These are phyloP conservation scores for Aspergillus ochraceus DNA, from an alignment of 2,329 filamentous ascomycete genomes.

Conservation along the genomic window DNA sequence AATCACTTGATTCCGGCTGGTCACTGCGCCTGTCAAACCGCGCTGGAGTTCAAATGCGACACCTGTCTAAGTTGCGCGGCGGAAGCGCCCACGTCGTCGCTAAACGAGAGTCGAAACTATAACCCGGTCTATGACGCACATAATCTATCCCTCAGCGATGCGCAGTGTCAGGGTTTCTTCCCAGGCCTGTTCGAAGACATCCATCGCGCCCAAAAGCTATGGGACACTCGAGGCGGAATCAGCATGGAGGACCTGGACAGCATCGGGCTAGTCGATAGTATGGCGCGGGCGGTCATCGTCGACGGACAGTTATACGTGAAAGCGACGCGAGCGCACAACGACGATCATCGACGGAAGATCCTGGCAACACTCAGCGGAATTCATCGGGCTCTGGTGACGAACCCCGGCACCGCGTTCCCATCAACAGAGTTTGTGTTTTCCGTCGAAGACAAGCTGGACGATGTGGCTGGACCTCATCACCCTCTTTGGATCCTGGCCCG, in stretches of 20 bases:
- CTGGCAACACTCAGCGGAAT: slow-evolving; percentile 42
- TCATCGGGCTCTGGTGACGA: slow-evolving; percentile 41
- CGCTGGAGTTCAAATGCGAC: slow-evolving; percentile 23
- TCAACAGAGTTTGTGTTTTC: slow-evolving; percentile 48
- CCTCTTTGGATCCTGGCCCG: slow-evolving; percentile 41
- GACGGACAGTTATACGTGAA: slow-evolving; percentile 28
- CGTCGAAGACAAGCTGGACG: slow-evolving; percentile 37
- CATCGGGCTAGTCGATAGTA: slow-evolving; percentile 23
- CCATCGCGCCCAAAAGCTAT: slow-evolving; percentile 21
- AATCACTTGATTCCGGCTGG: slow-evolving; percentile 28
- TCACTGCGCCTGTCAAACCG: slow-evolving; percentile 23
- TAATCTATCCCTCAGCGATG: slow-evolving; percentile 20
- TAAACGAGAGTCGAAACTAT: slow-evolving; percentile 14
- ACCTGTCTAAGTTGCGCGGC: slow-evolving; percentile 13
- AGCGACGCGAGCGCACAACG: slow-evolving; percentile 22
- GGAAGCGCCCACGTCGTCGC: neutral
- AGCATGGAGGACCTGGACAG: slow-evolving; percentile 18
- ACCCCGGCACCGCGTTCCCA: slow-evolving; percentile 30
- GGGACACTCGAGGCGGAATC: slow-evolving; percentile 17
- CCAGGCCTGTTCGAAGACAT: slow-evolving; percentile 30
- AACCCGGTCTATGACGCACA: slow-evolving; percentile 23
- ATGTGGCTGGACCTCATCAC: slow-evolving; percentile 29
- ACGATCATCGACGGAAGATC: slow-evolving; percentile 27
- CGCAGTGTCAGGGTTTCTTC: slow-evolving; percentile 25
- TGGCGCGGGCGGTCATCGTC: slow-evolving; percentile 28